Conservation (phyloP, 768 basidiomycete genomes). For the Trametes maxima region DNA sequence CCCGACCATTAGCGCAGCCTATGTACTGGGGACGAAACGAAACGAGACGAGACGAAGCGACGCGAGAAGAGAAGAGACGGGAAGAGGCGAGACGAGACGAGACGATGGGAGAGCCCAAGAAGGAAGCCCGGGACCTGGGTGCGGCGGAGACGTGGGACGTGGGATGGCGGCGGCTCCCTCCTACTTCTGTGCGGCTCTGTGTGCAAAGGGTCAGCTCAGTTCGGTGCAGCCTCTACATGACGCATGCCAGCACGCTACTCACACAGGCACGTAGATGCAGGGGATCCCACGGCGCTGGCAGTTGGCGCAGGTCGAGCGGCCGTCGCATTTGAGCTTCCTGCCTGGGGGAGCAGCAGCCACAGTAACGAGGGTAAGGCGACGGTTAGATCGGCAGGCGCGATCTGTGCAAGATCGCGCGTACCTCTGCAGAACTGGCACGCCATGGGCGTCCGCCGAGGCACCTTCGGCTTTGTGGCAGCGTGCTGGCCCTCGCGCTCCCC, state of each 20-base stretch:
- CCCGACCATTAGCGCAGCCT: slow-evolving; percentile 18
- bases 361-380: not conserved
- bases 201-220: not conserved
- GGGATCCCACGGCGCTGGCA: slow-evolving; percentile 61
- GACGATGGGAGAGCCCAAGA: not conserved
- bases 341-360: slow-evolving; percentile 39
- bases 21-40: slow-evolving; percentile 1
- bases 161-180: not conserved
- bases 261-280: slow-evolving; percentile 70
- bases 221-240: not conserved
- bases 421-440: slow-evolving; percentile 77
- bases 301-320: slow-evolving; percentile 66
- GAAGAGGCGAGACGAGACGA: not conserved
- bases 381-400: slow-evolving; percentile 5
- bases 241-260: slow-evolving; percentile 33
- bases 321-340: slow-evolving; percentile 75
- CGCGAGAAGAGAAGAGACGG: not conserved
- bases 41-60: not conserved
- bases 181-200: slow-evolving; percentile 20
- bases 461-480: slow-evolving; percentile 14
- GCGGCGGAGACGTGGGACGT: not conserved
- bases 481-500: slow-evolving; percentile 19
- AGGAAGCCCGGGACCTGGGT: slow-evolving; percentile 3
- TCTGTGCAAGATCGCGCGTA: slow-evolving; percentile 26
- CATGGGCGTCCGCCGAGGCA: slow-evolving; percentile 59